Evolutionary conservation across 257 asterid genomes (phyloP).

Genomic region (Nemophila menziesii): DNA sequence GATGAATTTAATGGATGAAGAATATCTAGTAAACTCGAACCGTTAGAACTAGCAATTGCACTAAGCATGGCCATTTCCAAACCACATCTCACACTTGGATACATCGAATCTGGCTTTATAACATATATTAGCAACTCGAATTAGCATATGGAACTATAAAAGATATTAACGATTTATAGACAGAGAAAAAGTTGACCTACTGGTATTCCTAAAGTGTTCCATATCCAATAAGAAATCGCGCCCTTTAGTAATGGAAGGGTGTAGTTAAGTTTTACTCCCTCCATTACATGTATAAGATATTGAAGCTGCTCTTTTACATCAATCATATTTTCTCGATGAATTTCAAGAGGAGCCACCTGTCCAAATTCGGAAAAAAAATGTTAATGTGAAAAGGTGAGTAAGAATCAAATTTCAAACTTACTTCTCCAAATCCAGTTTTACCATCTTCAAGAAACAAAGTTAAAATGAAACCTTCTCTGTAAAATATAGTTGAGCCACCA

Average conservation of each 20-base stretch:
- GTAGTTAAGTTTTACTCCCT: constrained; percentile 51
- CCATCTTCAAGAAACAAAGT: constrained; percentile 71
- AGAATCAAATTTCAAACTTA: constrained; percentile 12
- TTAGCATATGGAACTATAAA: constrained; percentile 8
- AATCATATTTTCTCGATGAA: constrained; percentile 56
- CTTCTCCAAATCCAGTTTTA: constrained; percentile 85
- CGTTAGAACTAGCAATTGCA: constrained; percentile 62
- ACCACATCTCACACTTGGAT: constrained; percentile 92
- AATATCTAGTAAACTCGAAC: constrained; percentile 47
- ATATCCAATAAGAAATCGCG: constrained; percentile 80
- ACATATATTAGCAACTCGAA: constrained; percentile 15
- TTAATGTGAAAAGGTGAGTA: too few relatives aligned
- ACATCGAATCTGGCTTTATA: constrained; percentile 67
- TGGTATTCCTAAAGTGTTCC: constrained; percentile 70
- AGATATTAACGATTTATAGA: background rate
- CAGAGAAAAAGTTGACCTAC: constrained; percentile 32
- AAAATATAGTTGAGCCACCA: constrained; percentile 23
- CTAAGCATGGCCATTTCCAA: constrained; percentile 89
- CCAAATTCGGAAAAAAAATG: constrained; percentile 5
- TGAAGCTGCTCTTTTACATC: constrained; percentile 90
- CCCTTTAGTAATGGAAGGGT: constrained; percentile 54
- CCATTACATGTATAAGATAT: constrained; percentile 51
- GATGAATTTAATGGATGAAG: constrained; percentile 34
- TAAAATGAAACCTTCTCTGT: constrained; percentile 80
- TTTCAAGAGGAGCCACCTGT: constrained; percentile 96